These are phyloP conservation scores for Durotheca rogersii DNA, from an alignment of 495 filamentous ascomycete genomes.

Conservation along the genomic window DNA sequence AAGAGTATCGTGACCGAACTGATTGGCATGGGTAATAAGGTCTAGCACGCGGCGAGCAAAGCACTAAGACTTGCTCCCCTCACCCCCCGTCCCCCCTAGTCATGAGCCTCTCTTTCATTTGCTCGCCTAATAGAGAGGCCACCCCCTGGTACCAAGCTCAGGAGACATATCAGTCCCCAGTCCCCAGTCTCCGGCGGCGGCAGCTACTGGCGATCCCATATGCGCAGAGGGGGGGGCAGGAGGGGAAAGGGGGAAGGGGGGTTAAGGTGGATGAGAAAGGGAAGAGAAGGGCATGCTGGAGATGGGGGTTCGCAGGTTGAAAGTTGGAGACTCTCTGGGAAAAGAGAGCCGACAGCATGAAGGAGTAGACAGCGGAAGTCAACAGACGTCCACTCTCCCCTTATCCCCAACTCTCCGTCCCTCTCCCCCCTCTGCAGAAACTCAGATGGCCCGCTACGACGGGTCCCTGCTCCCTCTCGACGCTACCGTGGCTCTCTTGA, in stretches of 20 bases:
- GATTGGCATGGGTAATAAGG: constrained; percentile 34
- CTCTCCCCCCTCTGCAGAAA: too few species aligned
- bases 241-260: neutral
- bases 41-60: constrained; percentile 10
- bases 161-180: too few species aligned
- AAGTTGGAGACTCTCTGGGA: constrained; percentile 11
- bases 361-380: constrained; percentile 3
- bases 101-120: constrained; percentile 16
- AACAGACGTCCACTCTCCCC: too few species aligned
- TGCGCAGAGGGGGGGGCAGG: constrained; percentile 12
- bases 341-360: constrained; percentile 11
- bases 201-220: constrained; percentile 21
- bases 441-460: neutral
- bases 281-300: too few species aligned
- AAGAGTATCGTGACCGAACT: constrained; percentile 13
- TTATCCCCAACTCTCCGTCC: constrained; percentile 15
- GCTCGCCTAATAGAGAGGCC: constrained; percentile 25
- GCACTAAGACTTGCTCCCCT: too few species aligned
- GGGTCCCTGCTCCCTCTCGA: too few species aligned
- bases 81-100: too few species aligned
- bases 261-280: too few species aligned
- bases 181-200: too few species aligned
- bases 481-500: constrained; percentile 12
- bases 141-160: too few species aligned
- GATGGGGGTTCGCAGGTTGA: too few species aligned